Percentiles rank a stretch among this genome's conserved stretches.
Evolutionary conservation across 306 rosid species (phyloP).

Genomic region (Quercus gilva): DNA sequence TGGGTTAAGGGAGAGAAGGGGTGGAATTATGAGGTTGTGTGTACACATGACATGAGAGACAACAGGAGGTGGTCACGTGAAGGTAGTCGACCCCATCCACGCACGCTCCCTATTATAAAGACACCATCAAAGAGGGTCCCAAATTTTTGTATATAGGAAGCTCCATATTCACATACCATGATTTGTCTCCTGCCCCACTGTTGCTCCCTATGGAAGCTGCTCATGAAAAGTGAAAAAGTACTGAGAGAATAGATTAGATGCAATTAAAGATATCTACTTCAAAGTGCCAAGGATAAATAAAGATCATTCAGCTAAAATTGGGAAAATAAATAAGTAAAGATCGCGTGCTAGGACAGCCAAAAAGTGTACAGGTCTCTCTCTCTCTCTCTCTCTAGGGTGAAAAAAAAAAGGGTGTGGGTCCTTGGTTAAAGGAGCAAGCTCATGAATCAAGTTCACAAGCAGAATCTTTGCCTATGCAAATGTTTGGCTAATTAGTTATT

Average conservation of each 20-base stretch:
- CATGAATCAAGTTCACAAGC: not conserved
- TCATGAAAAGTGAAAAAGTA: conserved; percentile 9
- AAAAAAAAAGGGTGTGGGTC: not conserved
- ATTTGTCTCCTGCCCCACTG: conserved; percentile 29
- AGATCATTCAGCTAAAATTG: conserved; percentile 11
- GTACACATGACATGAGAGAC: conserved; percentile 41
- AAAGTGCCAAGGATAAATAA: not conserved
- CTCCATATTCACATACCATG: conserved; percentile 5
- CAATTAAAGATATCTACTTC: not conserved
- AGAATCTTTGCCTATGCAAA: not conserved
- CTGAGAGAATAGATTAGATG: conserved; percentile 11
- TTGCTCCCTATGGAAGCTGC: conserved; percentile 19
- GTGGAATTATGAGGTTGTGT: conserved; percentile 28
- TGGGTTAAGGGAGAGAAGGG: conserved; percentile 5
- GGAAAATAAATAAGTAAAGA: not conserved
- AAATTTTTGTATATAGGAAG: not conserved
- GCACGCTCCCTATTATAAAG: not conserved
- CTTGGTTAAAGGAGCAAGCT: not conserved
- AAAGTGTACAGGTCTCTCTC: conserved; percentile 8
- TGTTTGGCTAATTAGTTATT: not conserved
- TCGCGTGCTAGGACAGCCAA: conserved; percentile 21
- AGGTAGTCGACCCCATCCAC: conserved; percentile 33
- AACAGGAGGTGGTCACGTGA: conserved; percentile 65
- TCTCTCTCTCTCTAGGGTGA: not conserved
- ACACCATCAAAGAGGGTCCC: conserved; percentile 21